Evolutionary conservation across 139 green algal genomes (phyloP).

Genomic region (Monoraphidium neglectum): DNA sequence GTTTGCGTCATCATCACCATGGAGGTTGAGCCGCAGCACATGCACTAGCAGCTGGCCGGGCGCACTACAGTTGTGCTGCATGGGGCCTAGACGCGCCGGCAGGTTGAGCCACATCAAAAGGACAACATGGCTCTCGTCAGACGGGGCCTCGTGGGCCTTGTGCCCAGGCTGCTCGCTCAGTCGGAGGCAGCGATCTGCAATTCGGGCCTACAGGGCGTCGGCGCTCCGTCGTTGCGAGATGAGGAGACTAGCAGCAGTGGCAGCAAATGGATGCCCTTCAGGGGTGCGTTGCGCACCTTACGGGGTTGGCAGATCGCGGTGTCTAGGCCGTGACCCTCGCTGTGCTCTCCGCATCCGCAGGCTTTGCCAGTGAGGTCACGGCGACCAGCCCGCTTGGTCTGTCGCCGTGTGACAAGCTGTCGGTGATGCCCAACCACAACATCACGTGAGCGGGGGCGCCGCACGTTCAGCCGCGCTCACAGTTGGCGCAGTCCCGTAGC

Average conservation of each 20-base stretch:
- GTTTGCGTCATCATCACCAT: too few relatives aligned
- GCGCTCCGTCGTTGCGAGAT: not conserved
- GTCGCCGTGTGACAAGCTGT: constrained; percentile 39
- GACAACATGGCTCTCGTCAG: constrained; percentile 35
- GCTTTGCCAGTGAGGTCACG: constrained; percentile 27
- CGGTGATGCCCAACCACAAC: constrained; percentile 40
- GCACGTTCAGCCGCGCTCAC: not conserved
- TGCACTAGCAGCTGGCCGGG: too few relatives aligned
- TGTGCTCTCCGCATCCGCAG: not conserved
- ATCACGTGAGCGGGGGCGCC: constrained; percentile 46
- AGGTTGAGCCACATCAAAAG: too few relatives aligned
- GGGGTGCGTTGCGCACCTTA: not conserved
- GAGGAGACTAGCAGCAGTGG: not conserved
- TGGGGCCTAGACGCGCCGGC: too few relatives aligned
- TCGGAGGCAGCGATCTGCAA: constrained; percentile 17
- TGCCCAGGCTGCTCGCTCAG: constrained; percentile 18
- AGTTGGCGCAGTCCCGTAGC: not conserved
- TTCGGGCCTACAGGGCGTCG: not conserved
- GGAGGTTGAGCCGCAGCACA: too few relatives aligned
- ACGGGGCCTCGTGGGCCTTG: constrained; percentile 5
- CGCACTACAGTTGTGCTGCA: too few relatives aligned
- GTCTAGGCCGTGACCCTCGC: too few relatives aligned
- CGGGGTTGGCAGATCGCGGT: too few relatives aligned
- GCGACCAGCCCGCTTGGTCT: constrained; percentile 18
- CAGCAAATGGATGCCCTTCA: not conserved